Evolutionary conservation across 78 protist genomes (phyloP).

Genomic region (Emiliania huxleyi): DNA sequence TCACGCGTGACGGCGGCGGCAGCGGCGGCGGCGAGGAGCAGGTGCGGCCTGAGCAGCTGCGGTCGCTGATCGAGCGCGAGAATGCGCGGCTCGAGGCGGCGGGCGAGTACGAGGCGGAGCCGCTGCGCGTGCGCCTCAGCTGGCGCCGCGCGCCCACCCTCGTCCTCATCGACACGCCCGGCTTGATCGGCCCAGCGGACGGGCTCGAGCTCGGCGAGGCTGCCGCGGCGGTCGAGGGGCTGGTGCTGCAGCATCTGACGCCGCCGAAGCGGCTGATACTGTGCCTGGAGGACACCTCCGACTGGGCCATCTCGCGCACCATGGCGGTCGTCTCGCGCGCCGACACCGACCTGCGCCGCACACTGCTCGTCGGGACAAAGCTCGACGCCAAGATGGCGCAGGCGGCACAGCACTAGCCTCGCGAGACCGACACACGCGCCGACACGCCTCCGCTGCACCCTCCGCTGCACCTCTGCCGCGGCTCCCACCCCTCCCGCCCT

Average conservation of each 20-base stretch:
- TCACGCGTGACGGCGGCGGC: neutral
- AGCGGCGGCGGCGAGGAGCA: neutral
- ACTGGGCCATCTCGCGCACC: neutral
- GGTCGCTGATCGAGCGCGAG: neutral
- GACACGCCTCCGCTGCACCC: too few species aligned
- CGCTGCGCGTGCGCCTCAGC: neutral
- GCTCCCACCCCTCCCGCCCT: too few species aligned
- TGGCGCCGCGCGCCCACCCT: neutral
- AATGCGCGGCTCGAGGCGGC: neutral
- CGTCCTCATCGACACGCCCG: slow-evolving; percentile 3
- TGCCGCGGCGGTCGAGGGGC: neutral
- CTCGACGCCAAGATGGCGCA: neutral
- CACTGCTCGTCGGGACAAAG: neutral
- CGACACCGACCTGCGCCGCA: neutral
- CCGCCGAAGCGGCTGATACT: neutral
- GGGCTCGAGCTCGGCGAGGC: neutral
- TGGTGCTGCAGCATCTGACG: neutral
- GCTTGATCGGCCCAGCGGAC: neutral
- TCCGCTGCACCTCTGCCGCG: too few species aligned
- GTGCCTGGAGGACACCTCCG: neutral
- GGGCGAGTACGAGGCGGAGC: neutral
- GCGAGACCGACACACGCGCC: too few species aligned
- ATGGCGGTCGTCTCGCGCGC: neutral
- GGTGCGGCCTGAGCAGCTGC: neutral
- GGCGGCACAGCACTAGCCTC: too few species aligned